phyloP scores from a whole-genome alignment of 192 early-diverging fungal species.

The Backusella circina region DNA sequence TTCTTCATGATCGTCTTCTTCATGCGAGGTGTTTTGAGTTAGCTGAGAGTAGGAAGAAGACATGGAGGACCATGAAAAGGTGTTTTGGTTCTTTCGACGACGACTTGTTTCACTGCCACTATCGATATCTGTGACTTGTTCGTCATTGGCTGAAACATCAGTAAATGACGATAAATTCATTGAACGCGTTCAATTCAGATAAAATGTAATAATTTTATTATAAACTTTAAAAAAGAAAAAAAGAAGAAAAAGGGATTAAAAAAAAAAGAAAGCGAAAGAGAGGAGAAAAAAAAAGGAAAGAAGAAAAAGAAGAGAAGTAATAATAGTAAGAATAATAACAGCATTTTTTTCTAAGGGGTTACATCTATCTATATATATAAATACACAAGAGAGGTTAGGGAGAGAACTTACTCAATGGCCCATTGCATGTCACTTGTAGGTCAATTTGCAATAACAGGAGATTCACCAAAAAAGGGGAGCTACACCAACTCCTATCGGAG shows the following conservation, averaged over 20 bases:
- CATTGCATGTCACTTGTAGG: slow-evolving; percentile 4
- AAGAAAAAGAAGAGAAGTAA: background rate
- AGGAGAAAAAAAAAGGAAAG: background rate
- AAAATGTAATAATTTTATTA: background rate
- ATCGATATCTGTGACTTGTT: slow-evolving; percentile 1
- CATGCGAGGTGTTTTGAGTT: background rate
- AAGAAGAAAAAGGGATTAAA: background rate
- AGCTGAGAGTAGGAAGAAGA: background rate
- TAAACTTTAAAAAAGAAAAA: slow-evolving; percentile 2
- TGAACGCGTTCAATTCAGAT: background rate
- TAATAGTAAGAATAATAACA: background rate
- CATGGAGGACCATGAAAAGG: slow-evolving; percentile 13
- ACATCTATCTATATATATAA: slow-evolving; percentile 4
- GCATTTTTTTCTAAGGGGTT: background rate
- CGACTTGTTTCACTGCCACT: background rate
- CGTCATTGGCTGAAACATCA: background rate
- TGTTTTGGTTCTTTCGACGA: slow-evolving; percentile 4
- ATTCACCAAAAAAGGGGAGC: background rate
- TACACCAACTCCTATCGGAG: background rate
- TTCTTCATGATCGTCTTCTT: background rate
- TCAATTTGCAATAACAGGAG: slow-evolving; percentile 3
- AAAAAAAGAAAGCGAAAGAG: background rate
- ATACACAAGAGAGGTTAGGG: background rate
- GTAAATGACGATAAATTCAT: background rate
- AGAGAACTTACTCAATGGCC: background rate